Base-by-base conservation (phyloP, 176 grass and related monocot genomes). In the Triticum urartu region DNA sequence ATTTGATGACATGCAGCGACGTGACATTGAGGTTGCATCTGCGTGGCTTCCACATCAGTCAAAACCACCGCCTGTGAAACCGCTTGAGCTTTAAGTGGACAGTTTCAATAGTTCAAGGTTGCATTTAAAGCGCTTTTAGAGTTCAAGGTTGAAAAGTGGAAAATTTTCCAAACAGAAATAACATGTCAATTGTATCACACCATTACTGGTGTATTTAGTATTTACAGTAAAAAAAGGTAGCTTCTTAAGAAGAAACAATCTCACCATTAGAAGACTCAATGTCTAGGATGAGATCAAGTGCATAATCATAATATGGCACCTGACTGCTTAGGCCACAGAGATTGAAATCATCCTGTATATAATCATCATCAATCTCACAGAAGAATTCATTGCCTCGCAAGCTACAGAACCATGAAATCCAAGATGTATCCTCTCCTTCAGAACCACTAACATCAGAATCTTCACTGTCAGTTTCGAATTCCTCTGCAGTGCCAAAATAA, bases 271-370 rank as follows among this genome's bases (percentile, higher is more conserved):
- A 98, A 76, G 95, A 95, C 63, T 98, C 95, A 32, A 98, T 93
- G 87, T 98, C 95, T 64, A 98, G 88, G 89, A 98, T 95, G 32
- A 98, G 86, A 92, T 98, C 95, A 71, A 98, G 95, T 14, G 95
- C 95, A 89, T 95, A 98, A 85, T 98, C 95, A 81, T 93, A 98
- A 67, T 98, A 95, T 75, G 93, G 95, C 64, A 95, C 93, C 85
- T 98, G 95, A 88, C 85, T 95, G 88, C 91, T 95, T 54, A 98
- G 90, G 69, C 95, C 95, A 89, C 95, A 95, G 42, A 98, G 91
- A 68, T 98, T 98, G 77, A 98, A 98, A 88, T 98, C 95, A 87
- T 98, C 95, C 76, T 98, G 95, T 83, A 98, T 98, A 60, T 98
- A 98, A 36, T 98, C 95, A 48, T 98, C 95, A 80, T 98, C 95